Evolutionary conservation across 2,329 filamentous ascomycete species (phyloP).

Genomic region (Westerdykella sp.): DNA sequence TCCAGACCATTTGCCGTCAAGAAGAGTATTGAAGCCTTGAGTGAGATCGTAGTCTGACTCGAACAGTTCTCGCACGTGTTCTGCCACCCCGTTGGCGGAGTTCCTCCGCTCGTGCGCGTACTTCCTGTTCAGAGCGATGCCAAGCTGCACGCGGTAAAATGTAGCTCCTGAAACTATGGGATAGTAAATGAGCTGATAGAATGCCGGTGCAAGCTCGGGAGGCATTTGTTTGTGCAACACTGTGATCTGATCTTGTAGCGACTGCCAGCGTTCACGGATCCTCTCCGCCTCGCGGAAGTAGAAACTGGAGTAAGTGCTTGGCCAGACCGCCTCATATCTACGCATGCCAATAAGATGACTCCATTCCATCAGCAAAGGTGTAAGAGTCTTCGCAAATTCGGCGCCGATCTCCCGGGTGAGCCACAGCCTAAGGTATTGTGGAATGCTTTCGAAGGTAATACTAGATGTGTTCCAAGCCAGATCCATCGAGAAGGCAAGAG

Average conservation of each 20-base stretch:
- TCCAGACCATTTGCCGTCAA: slow-evolving; percentile 53
- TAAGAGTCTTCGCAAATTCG: slow-evolving; percentile 3
- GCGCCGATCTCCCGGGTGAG: slow-evolving; percentile 8
- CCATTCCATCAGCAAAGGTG: slow-evolving; percentile 2
- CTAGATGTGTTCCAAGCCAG: slow-evolving; percentile 13
- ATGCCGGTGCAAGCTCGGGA: slow-evolving; percentile 44
- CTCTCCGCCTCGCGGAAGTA: slow-evolving; percentile 12
- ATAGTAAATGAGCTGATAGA: slow-evolving; percentile 54
- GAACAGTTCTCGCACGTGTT: slow-evolving; percentile 8
- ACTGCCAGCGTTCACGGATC: slow-evolving; percentile 6
- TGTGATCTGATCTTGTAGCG: slow-evolving; percentile 3
- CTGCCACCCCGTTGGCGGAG: slow-evolving; percentile 9
- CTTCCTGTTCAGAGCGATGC: slow-evolving; percentile 46
- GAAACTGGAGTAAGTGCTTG: slow-evolving; percentile 10
- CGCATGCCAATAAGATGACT: slow-evolving; percentile 11
- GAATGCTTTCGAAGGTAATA: slow-evolving; percentile 4
- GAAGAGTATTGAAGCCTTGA: slow-evolving; percentile 9
- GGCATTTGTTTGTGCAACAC: slow-evolving; percentile 33
- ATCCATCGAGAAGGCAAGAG: slow-evolving; percentile 14
- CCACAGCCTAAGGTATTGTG: slow-evolving; percentile 5
- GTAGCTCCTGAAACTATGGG: slow-evolving; percentile 46
- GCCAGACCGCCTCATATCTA: slow-evolving; percentile 8
- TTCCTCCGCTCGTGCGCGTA: slow-evolving; percentile 38
- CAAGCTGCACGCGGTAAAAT: slow-evolving; percentile 36
- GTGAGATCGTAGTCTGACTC: slow-evolving; percentile 12